Evolutionary conservation across 768 basidiomycete genomes (phyloP).

Genomic region (Psilocybe cubensis): DNA sequence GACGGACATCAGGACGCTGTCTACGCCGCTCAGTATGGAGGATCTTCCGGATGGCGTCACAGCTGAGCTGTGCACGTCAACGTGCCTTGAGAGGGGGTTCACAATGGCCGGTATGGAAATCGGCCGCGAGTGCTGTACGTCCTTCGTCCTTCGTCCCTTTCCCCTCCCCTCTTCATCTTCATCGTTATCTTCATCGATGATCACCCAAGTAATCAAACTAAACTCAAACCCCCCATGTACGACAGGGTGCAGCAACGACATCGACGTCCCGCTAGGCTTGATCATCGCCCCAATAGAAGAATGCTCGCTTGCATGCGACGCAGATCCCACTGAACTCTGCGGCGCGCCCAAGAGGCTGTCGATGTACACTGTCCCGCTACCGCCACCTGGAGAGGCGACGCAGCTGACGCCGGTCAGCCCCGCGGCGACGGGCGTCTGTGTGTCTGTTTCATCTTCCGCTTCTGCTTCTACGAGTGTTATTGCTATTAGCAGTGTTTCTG

Average conservation of each 20-base stretch:
- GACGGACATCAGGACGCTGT: conserved; percentile 6
- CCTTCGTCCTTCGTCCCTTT: too few species aligned
- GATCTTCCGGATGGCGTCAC: conserved; percentile 14
- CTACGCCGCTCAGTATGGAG: conserved; percentile 12
- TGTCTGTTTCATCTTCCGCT: not conserved
- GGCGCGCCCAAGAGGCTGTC: conserved; percentile 12
- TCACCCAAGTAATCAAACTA: not conserved
- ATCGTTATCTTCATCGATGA: too few species aligned
- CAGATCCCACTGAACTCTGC: conserved; percentile 18
- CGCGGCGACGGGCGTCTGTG: not conserved
- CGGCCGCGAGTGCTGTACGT: conserved; percentile 19
- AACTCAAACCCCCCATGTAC: too few species aligned
- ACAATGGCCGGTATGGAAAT: conserved; percentile 11
- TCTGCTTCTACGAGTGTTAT: too few species aligned
- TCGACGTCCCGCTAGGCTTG: conserved; percentile 1
- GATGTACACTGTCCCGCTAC: too few species aligned
- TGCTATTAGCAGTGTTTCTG: not conserved
- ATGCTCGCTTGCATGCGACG: conserved; percentile 11
- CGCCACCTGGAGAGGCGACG: too few species aligned
- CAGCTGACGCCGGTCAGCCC: not conserved
- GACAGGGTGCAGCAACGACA: conserved; percentile 14
- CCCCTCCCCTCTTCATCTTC: too few species aligned
- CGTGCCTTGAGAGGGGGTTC: not conserved
- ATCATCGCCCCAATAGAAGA: conserved; percentile 8
- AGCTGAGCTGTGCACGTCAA: conserved; percentile 13